Evolutionary conservation across 495 filamentous ascomycete genomes (phyloP).

Genomic region (Penicillium odoratum): DNA sequence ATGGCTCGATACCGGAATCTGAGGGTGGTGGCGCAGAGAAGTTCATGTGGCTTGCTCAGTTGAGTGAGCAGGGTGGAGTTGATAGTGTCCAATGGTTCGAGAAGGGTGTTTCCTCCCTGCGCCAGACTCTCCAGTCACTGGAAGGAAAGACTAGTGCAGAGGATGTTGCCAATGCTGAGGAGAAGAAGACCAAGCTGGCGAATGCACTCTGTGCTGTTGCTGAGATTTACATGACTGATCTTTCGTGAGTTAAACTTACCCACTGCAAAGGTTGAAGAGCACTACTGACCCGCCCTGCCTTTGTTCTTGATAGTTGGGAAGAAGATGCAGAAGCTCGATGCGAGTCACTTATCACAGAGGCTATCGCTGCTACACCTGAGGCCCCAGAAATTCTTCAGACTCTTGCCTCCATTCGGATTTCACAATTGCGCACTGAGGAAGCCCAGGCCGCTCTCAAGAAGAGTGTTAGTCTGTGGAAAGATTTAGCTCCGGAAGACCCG

Average conservation of each 20-base stretch:
- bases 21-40: constrained; percentile 86
- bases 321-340: constrained; percentile 82
- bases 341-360: constrained; percentile 83
- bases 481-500: constrained; percentile 61
- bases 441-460: constrained; percentile 73
- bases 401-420: constrained; percentile 88
- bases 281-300: constrained; percentile 5
- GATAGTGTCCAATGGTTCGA: constrained; percentile 89
- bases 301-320: constrained; percentile 63
- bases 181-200: constrained; percentile 76
- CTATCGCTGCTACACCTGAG: constrained; percentile 70
- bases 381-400: constrained; percentile 87
- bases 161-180: constrained; percentile 48
- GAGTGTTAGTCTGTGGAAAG: constrained; percentile 78
- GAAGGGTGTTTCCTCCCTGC: constrained; percentile 69
- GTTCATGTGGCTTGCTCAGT: constrained; percentile 92
- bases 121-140: constrained; percentile 60
- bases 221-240: constrained; percentile 98
- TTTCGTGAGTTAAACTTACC: constrained; percentile 51
- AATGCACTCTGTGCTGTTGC: constrained; percentile 85
- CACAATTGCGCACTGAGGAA: constrained; percentile 74
- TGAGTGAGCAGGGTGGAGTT: constrained; percentile 80
- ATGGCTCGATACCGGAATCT: constrained; percentile 59
- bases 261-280: neutral
- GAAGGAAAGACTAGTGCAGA: constrained; percentile 39